Conservation (phyloP, 768 basidiomycete species). For the Leccinum aurantiacum region DNA sequence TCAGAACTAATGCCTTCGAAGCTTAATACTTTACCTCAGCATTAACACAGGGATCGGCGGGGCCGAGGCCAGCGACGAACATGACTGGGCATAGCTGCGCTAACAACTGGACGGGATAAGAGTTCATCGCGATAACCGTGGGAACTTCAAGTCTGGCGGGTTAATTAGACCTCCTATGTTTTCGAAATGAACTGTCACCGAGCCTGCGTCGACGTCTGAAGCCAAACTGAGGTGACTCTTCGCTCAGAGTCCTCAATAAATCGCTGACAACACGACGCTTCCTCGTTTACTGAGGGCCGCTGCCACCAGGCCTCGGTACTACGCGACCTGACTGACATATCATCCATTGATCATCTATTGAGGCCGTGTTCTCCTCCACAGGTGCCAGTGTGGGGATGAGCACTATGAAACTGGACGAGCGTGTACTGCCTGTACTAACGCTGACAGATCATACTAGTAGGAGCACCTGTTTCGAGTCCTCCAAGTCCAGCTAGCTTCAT, state of each 20-base stretch:
- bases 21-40: too few species aligned
- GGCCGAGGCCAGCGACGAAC: conserved; percentile 82
- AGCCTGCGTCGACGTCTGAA: too few species aligned
- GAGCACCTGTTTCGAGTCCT: background rate
- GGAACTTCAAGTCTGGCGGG: background rate
- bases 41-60: conserved; percentile 9
- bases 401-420: background rate
- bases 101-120: conserved; percentile 87
- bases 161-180: too few species aligned
- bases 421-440: background rate
- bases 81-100: conserved; percentile 90
- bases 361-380: background rate
- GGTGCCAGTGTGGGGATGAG: background rate
- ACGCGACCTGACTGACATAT: too few species aligned
- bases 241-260: too few species aligned
- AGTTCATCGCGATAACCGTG: conserved; percentile 64
- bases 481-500: background rate
- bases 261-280: too few species aligned
- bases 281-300: too few species aligned
- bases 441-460: background rate
- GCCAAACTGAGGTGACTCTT: too few species aligned
- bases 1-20: too few species aligned
- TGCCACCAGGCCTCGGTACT: too few species aligned
- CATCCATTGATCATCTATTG: background rate
- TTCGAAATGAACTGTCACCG: too few species aligned